Evolutionary conservation across 352 stramenopile genomes (phyloP).

Genomic region (Pythium brassicae): DNA sequence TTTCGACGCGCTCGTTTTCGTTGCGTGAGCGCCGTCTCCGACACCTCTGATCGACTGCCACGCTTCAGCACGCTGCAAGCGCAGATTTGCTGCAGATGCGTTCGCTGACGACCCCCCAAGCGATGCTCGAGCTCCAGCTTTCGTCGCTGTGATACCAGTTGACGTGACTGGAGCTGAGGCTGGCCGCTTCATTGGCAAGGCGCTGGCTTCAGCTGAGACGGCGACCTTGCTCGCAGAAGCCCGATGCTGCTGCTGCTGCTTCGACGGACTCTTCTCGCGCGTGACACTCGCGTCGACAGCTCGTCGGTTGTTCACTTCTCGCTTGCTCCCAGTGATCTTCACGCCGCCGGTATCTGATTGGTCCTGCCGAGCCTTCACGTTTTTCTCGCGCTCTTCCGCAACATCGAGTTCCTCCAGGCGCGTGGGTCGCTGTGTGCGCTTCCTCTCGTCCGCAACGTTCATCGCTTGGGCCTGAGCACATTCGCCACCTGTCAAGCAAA

Average conservation of each 20-base stretch:
- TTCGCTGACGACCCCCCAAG: not conserved
- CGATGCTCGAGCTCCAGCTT: not conserved
- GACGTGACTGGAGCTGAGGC: conserved; percentile 4
- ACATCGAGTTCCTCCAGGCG: conserved; percentile 21
- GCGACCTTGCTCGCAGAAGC: conserved; percentile 2
- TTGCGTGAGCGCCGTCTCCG: not conserved
- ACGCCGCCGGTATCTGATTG: not conserved
- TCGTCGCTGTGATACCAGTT: not conserved
- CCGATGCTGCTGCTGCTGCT: conserved; percentile 2
- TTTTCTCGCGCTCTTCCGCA: conserved; percentile 24
- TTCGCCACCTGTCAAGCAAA: too few relatives aligned
- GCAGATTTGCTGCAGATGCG: not conserved
- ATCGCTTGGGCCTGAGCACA: too few relatives aligned
- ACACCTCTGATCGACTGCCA: not conserved
- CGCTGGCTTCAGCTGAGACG: not conserved
- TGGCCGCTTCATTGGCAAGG: conserved; percentile 4
- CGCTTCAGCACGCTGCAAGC: not conserved
- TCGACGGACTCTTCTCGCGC: conserved; percentile 8
- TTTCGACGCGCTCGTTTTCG: conserved; percentile 6
- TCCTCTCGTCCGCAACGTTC: conserved; percentile 1
- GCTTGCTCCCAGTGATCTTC: conserved; percentile 7
- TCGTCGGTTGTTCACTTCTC: not conserved
- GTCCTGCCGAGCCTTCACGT: not conserved
- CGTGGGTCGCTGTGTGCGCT: conserved; percentile 12
- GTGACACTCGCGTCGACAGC: not conserved